Base-by-base conservation (phyloP, 1,284 basidiomycete species). In the Papiliotrema flavescens region DNA sequence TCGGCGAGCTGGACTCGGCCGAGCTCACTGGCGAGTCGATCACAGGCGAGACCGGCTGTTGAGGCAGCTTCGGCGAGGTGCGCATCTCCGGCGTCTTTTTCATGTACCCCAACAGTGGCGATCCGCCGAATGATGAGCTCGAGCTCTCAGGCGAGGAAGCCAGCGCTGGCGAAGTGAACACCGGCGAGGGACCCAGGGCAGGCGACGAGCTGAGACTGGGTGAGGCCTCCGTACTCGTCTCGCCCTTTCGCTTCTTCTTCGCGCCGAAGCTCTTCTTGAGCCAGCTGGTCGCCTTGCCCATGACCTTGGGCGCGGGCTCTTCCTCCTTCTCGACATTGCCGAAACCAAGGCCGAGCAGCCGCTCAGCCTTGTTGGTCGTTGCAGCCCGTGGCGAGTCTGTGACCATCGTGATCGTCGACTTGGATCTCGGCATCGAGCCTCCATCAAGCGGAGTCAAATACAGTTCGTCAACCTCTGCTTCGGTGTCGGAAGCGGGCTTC, bases 351-450 rank as follows among this genome's bases (percentile, higher is more conserved):
- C 70, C 72, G 19, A 74, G 60, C 9, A 75, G 61, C 24, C 65
- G 60, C 58, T 75, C 72, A 2, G 71, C 70, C 42, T 70, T 70
- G 52, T 65, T 65, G 14, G 58, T 37, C 0, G 61, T 49, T 17
- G 54, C 63, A 23, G 57, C 54, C 35, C 61, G 57, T 7, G 69
- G 67, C 24, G 67, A 65, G 42, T 71, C 69, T 3, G 69, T 57
- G 1, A 76, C 64, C 76, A 78, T 77, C 19, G 76, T 76, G 59
- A 78, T 78, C 6, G 76, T 78, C 40, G 74, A 76, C 11, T 69
- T 57, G 40, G 65, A 69, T 40, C 74, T 56, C 1, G 71, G 62
- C 43, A 75, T 54, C 14, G 47, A 49, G 19, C 32, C 40, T 17
- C 59, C 64, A 20, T 59, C 58, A 20, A 55, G 53, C 0, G 60